A percentile compares a stretch with the other conserved stretches of the same genome.
Conservation (phyloP, 2,329 filamentous ascomycete genomes). For the Moelleriella libera region DNA sequence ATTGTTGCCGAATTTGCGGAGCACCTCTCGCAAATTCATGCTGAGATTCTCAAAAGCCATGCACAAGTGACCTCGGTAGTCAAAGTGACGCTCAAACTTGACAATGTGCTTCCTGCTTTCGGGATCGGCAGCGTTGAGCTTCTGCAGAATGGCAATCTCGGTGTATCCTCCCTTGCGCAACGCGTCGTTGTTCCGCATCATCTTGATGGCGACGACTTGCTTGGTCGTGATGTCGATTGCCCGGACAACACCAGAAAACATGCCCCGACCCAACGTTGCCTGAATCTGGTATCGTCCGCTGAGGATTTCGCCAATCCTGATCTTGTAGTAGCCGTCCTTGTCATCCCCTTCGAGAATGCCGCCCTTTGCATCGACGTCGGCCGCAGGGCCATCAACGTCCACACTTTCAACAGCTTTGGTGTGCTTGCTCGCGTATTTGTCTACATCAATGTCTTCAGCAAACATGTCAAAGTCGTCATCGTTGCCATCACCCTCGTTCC, state of each 20-base stretch:
- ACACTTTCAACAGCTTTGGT: constrained; percentile 20
- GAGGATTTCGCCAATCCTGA: constrained; percentile 81
- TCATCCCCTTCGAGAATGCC: constrained; percentile 88
- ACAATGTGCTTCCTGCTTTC: constrained; percentile 89
- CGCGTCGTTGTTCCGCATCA: constrained; percentile 91
- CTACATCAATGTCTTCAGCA: constrained; percentile 61
- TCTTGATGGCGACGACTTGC: constrained; percentile 84
- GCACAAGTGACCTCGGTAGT: constrained; percentile 89
- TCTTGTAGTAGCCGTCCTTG: constrained; percentile 90
- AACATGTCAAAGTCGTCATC: constrained; percentile 80
- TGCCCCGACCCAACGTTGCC: constrained; percentile 77
- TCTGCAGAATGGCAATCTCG: constrained; percentile 84
- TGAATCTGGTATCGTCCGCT: constrained; percentile 83
- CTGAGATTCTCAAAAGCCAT: constrained; percentile 94
- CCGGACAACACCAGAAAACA: constrained; percentile 92
- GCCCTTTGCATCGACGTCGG: constrained; percentile 50
- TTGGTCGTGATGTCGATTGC: constrained; percentile 65
- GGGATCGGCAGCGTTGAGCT: constrained; percentile 71
- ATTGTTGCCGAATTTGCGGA: constrained; percentile 93
- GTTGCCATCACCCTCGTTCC: constrained; percentile 33
- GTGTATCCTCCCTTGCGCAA: constrained; percentile 85
- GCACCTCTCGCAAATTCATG: constrained; percentile 81
- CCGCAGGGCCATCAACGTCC: constrained; percentile 27
- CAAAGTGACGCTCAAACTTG: constrained; percentile 73
- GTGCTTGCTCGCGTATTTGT: constrained; percentile 46